Base-by-base conservation (phyloP, 169 alveolate species). In the Plasmodium fragile region DNA sequence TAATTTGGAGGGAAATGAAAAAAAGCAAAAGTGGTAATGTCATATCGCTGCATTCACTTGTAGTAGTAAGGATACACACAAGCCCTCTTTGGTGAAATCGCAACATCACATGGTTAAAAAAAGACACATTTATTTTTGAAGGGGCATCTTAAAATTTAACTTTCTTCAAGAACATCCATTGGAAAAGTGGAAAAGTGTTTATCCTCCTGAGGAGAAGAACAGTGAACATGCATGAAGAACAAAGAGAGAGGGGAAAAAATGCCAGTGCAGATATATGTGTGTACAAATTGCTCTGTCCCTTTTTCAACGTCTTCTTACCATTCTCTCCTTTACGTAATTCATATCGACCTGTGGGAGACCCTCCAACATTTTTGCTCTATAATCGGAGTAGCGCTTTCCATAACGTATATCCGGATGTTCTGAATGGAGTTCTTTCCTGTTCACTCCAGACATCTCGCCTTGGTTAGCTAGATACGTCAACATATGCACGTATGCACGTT, bases 331-430 rank as follows among this genome's bases (percentile, higher is more conserved):
- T 72, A 78, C 78, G 34, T 41, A 55, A 59, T 78, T 39, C 70
- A 55, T n/a, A 55, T 89, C 94, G n/a, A 79, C 36, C 30, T 77
- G 45, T 32, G 59, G 43, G 13, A 89, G 11, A 5, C 70, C 49
- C 32, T 89, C 94, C 36, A 89, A 41, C 43, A 89, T 22, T 89
- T 89, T 89, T 34, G 10, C 72, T 72, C 49, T 89, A 78, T 89
- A 79, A 89, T 65, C n/a, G 5, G 36, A 55, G 49, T 53, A 79
- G 43, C 34, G 8, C 16, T 13, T 69, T n/a, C 83, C 77, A 71
- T n/a, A 72, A n/a, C 16, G 34, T 22, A 28, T 16, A 11, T 16
- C 69, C 45, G 34, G 39, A 5, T 30, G 36, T 22, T 32, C 77
- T 32, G 34, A 43, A 18, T 36, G 45, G 43, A 39, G 18, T 13